These are phyloP conservation scores for Laguncularia racemosa DNA, from an alignment of 345 rosid species.

Conservation along the genomic window DNA sequence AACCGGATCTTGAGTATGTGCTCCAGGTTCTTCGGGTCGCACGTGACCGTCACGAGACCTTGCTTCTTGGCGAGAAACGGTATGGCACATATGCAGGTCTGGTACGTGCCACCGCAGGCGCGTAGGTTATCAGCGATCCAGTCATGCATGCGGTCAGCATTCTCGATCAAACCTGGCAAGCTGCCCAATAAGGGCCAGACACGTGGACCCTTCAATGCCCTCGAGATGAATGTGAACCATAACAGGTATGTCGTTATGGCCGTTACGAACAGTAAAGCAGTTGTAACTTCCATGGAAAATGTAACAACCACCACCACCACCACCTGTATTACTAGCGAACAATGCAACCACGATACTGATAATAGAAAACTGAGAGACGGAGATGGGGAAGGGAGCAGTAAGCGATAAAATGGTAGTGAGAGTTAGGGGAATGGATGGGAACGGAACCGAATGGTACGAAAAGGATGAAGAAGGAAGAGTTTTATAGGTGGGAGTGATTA, in stretches of 20 bases:
- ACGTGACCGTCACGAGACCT: conserved; percentile 96
- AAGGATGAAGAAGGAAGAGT: conserved; percentile 2
- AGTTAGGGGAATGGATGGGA: background rate
- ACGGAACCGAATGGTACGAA: background rate
- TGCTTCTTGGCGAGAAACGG: conserved; percentile 77
- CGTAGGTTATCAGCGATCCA: conserved; percentile 95
- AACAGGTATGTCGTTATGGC: conserved; percentile 67
- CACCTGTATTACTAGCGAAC: too few species aligned
- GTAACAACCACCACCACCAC: too few species aligned
- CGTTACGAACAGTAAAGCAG: conserved; percentile 54
- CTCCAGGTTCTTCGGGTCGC: conserved; percentile 87
- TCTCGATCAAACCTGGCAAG: conserved; percentile 85
- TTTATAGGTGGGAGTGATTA: conserved; percentile 37
- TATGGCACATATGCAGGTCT: conserved; percentile 88
- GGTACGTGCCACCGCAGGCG: conserved; percentile 94
- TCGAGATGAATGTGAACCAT: conserved; percentile 87
- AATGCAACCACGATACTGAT: too few species aligned
- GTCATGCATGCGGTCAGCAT: conserved; percentile 86
- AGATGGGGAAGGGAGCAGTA: too few species aligned
- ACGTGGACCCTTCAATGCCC: conserved; percentile 76
- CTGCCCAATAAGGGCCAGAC: conserved; percentile 92
- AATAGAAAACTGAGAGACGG: too few species aligned
- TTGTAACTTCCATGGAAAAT: conserved; percentile 44
- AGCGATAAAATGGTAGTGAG: background rate
- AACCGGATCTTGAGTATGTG: conserved; percentile 79